Base-by-base conservation (phyloP, 2,329 filamentous ascomycete genomes). In the Colletotrichum orchidophilum region DNA sequence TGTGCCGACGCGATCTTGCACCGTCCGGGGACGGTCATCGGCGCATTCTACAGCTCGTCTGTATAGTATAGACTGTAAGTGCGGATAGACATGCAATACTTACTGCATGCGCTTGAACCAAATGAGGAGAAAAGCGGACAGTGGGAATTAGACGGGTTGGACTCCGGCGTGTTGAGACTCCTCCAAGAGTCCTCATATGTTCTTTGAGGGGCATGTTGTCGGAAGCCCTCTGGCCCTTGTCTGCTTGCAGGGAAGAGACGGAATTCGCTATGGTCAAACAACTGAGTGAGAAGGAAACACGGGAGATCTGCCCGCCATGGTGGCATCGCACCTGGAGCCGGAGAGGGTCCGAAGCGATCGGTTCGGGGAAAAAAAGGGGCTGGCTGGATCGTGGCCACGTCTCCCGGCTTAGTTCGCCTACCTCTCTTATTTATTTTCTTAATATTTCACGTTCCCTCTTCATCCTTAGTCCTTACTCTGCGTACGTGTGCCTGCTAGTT, bases 61-160 rank as follows among this genome's bases (percentile, higher is more conserved):
- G 8, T n/a, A 11, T 18, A 21, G n/a, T 18, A 46, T 3, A n/a
- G 8, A 46, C 18, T 46, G 39, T 9, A 8, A n/a, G 8, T 3
- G 18, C n/a, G 21, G 21, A 24, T 11, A 52, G 49, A 12, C 13
- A 18, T 33, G 26, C 6, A 2, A 5, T 18, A 26, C 3, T 31
- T 31, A 8, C 27, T 18, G 15, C 54, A 66, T 66, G 54, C 62
- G 54, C 42, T 70, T 54, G 31, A 60, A 65, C 49, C 54, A 49
- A 39, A 13, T 11, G 42, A 9, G n/a, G 29, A 11, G 31, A 12
- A 24, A n/a, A 42, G 5, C 24, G 24, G 50, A 29, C 24, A 27
- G 18, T 9, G 50, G 39, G 58, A 59, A 52, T 52, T 39, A 15
- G 26, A 69, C 61, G 39, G 52, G 31, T 31, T 21, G 42, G 21